Conservation (phyloP, 768 basidiomycete genomes). For the Lyophyllum shimeji region DNA sequence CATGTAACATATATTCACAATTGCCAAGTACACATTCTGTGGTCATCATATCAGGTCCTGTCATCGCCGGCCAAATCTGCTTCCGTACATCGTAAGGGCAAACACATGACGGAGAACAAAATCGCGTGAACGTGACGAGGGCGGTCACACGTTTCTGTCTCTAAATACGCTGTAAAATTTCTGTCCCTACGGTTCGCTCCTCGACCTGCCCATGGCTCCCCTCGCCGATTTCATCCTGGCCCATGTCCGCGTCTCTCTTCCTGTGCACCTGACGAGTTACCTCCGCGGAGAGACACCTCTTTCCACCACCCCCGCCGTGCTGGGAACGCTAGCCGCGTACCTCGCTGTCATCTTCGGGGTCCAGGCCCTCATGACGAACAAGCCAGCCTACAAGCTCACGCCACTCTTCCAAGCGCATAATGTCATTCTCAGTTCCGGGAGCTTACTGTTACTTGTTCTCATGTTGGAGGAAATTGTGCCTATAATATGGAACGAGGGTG, state of each 20-base stretch:
- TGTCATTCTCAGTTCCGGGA: slow-evolving; percentile 81
- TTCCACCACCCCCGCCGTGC: slow-evolving; percentile 77
- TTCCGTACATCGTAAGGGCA: neutral
- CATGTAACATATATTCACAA: slow-evolving; percentile 6
- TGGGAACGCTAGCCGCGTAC: slow-evolving; percentile 72
- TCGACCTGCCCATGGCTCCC: slow-evolving; percentile 52
- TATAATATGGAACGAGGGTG: slow-evolving; percentile 66
- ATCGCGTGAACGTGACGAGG: slow-evolving; percentile 14
- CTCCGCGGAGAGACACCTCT: slow-evolving; percentile 77
- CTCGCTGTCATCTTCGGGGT: slow-evolving; percentile 87
- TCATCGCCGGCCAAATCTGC: neutral
- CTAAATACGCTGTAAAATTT: slow-evolving; percentile 19
- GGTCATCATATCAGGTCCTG: too few relatives aligned
- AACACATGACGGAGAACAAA: slow-evolving; percentile 12
- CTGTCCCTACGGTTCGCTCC: slow-evolving; percentile 15
- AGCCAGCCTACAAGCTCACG: slow-evolving; percentile 72
- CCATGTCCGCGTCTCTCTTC: slow-evolving; percentile 56
- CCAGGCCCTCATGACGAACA: slow-evolving; percentile 80
- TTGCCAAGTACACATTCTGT: neutral
- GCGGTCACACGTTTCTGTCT: slow-evolving; percentile 12
- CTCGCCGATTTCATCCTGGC: slow-evolving; percentile 73
- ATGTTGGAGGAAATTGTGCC: slow-evolving; percentile 93
- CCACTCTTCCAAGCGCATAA: slow-evolving; percentile 90
- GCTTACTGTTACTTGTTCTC: slow-evolving; percentile 78
- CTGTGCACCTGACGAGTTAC: slow-evolving; percentile 59